Evolutionary conservation across 176 grass and related monocot genomes (phyloP), one percentile per base, ranked within the genome.

Genomic region (Dactylis glomerata): DNA sequence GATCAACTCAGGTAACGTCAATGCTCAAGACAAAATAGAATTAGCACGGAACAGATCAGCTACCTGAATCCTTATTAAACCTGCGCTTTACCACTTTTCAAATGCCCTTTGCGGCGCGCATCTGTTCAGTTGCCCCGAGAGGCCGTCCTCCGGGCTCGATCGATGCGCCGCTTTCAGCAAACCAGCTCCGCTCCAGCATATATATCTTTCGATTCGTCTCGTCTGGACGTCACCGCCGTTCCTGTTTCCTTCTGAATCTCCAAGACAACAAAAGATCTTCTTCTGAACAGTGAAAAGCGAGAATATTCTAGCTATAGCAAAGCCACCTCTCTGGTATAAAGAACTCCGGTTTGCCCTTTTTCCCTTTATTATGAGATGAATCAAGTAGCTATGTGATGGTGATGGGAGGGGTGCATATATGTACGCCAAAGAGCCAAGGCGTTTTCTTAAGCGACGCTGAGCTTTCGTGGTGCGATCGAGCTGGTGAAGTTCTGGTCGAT

Each of bases 251-350:
- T 30, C 11, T 46, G 26, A 26, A 10, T 40, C 12, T 37, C 7
- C 28, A 27, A 2, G 31, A 54, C 8, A 79, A 30, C 17, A 81
- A n/a, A 41, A 69, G 14, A 42, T 14, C 24, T 42, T 5, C 0
- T 8, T 11, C 24, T 24, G 7, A 74, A 46, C 1, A 47, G 32
- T 70, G 32, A 22, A 85, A 89, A 42, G 78, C 19, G 8, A 77
- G 77, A 61, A 82, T 85, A 89, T 85, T 81, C 83, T 70, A 52
- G 31, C n/a, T n/a, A n/a, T n/a, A n/a, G n/a, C n/a, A n/a, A n/a
- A n/a, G n/a, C 1, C 33, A 3, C 15, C 84, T 59, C 23, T 30
- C 69, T 3, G 10, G 16, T 20, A 19, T 24, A 70, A 23, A 68
- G 66, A 30, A 9, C 65, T 11, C 5, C 40, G 36, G 0, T 14